Conservation (phyloP, 176 grass and related monocot species). For the Aegilops speltoides region DNA sequence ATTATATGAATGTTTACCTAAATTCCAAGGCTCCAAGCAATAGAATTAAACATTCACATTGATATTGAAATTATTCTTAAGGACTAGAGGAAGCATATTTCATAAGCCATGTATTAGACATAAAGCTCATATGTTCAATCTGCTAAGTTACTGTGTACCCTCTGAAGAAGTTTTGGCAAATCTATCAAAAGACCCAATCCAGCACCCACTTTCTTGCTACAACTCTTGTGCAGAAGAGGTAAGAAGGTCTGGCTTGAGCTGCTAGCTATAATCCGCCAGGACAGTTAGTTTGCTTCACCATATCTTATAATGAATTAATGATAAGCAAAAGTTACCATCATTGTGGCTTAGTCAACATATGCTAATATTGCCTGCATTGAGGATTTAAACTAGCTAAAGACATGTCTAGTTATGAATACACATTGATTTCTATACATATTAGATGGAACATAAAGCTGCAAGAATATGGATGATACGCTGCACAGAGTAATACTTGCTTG, state of each 20-base stretch:
- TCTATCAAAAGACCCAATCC: background rate
- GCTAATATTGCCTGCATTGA: background rate
- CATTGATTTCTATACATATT: background rate
- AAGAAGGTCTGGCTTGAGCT: background rate
- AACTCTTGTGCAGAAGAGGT: background rate
- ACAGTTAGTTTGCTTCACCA: background rate
- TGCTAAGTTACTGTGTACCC: background rate
- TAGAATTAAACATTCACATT: background rate
- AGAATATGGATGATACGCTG: background rate
- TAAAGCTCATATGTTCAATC: constrained; percentile 1
- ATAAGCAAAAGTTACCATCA: background rate
- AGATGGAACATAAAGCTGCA: background rate
- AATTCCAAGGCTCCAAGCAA: constrained; percentile 19
- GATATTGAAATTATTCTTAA: background rate
- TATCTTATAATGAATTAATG: background rate
- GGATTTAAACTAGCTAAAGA: background rate
- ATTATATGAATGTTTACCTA: background rate
- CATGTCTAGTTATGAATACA: background rate
- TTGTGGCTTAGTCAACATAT: constrained; percentile 1
- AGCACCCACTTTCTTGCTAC: background rate
- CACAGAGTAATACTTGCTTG: background rate
- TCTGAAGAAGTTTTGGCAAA: background rate
- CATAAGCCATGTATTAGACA: background rate
- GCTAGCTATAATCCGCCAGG: background rate
- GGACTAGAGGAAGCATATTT: background rate